Conservation (phyloP, 192 early-diverging fungal genomes). For the Backusella westeae region DNA sequence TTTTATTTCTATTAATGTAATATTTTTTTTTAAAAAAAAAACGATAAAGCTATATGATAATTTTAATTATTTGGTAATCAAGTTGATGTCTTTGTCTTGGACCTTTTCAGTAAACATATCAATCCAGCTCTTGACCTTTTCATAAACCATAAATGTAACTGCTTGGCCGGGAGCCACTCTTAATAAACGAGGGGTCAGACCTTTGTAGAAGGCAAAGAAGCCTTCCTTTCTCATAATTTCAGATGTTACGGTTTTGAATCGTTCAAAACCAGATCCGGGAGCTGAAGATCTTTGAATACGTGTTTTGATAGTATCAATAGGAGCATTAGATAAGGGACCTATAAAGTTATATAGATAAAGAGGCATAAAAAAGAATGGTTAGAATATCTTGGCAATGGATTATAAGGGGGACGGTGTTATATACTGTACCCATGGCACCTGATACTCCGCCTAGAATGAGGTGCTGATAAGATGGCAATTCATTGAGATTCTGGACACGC, state of each 20-base stretch:
- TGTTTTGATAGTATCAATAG: conserved; percentile 98
- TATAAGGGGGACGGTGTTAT: not conserved
- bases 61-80: not conserved
- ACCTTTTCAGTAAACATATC: conserved; percentile 35
- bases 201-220: conserved; percentile 90
- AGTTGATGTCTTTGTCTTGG: conserved; percentile 13
- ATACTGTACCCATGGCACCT: conserved; percentile 60
- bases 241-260: conserved; percentile 71
- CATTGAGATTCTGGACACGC: conserved; percentile 60
- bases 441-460: conserved; percentile 86
- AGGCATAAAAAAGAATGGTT: not conserved
- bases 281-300: conserved; percentile 87
- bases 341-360: not conserved
- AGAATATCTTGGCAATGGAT: not conserved
- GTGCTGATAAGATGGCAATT: conserved; percentile 88
- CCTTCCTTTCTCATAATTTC: conserved; percentile 87
- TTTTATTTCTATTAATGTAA: not conserved
- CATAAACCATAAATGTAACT: conserved; percentile 94
- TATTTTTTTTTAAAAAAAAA: not conserved
- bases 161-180: conserved; percentile 96
- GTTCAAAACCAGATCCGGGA: conserved; percentile 68
- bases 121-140: conserved; percentile 75
- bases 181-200: conserved; percentile 85
- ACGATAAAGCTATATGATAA: not conserved
- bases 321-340: conserved; percentile 93